Conservation (phyloP, 148 eudicot species). For the Beta vulgaris region DNA sequence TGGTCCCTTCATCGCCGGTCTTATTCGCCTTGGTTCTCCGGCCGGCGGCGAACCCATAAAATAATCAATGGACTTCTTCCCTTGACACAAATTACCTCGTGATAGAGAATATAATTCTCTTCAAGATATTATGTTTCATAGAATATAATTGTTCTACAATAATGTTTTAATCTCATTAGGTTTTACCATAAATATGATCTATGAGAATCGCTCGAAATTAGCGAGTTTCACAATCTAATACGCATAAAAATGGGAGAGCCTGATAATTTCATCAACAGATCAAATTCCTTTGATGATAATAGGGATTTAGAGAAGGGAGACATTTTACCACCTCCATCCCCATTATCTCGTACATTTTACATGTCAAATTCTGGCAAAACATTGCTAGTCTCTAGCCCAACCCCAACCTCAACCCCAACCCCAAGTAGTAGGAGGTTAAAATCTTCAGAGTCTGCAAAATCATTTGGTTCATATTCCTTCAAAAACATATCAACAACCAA, state of each 20-base stretch:
- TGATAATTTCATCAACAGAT: no score
- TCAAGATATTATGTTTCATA: no score
- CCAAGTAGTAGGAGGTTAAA: not conserved
- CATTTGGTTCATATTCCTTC: slow-evolving; percentile 16
- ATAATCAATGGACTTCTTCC: not conserved
- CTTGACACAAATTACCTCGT: not conserved
- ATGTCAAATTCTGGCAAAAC: not conserved
- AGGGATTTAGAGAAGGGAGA: not conserved
- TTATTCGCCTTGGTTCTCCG: not conserved
- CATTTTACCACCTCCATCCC: not conserved
- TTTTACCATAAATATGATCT: not conserved
- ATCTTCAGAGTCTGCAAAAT: not conserved
- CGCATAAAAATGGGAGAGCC: no score
- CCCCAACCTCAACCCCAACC: not conserved
- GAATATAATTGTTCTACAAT: no score
- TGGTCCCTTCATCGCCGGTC: not conserved
- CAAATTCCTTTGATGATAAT: not conserved
- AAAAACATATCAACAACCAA: not conserved
- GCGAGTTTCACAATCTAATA: no score
- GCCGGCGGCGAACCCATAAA: not conserved
- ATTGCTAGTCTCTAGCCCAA: not conserved
- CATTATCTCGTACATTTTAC: not conserved
- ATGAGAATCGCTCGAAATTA: no score
- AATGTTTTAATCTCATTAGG: no score
- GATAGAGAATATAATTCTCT: no score